Evolutionary conservation across 108 stramenopile species (phyloP).

Genomic region (Cylindrotheca closterium): DNA sequence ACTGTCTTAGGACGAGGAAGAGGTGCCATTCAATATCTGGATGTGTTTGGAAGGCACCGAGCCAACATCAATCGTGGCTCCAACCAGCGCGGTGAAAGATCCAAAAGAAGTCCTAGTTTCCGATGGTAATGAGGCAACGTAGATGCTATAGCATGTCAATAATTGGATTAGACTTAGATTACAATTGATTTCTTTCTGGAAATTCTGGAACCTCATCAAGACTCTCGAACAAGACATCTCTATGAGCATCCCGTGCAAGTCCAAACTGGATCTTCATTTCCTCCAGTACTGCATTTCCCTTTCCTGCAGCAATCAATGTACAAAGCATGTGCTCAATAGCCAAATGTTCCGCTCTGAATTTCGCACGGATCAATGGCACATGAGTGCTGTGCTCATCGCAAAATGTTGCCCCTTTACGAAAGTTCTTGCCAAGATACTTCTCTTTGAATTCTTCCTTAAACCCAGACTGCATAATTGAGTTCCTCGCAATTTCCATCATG

Average conservation of each 20-base stretch:
- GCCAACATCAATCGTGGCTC: no score
- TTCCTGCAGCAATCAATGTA: conserved; percentile 74
- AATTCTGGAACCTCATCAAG: conserved; percentile 70
- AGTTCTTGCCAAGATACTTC: conserved; percentile 94
- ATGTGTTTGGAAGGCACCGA: no score
- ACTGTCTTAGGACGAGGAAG: no score
- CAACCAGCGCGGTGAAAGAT: no score
- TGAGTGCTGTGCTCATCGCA: conserved; percentile 62
- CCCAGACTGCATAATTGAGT: conserved; percentile 94
- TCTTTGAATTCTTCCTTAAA: conserved; percentile 93
- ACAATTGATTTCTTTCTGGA: conserved; percentile 79
- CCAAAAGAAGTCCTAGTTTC: no score
- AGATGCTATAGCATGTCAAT: no score
- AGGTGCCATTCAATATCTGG: no score
- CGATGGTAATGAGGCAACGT: no score
- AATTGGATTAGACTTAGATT: no score
- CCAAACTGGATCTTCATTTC: conserved; percentile 90
- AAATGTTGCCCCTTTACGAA: conserved; percentile 65
- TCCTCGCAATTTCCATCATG: conserved; percentile 96
- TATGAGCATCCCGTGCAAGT: conserved; percentile 79
- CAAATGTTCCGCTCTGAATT: conserved; percentile 88
- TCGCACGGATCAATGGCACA: conserved; percentile 85
- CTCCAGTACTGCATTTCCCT: conserved; percentile 70
- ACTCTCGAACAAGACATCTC: conserved; percentile 76
- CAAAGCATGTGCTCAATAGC: conserved; percentile 87